These are phyloP conservation scores for Daldinia eschscholtzii DNA, from an alignment of 2,329 filamentous ascomycete species.

Conservation along the genomic window DNA sequence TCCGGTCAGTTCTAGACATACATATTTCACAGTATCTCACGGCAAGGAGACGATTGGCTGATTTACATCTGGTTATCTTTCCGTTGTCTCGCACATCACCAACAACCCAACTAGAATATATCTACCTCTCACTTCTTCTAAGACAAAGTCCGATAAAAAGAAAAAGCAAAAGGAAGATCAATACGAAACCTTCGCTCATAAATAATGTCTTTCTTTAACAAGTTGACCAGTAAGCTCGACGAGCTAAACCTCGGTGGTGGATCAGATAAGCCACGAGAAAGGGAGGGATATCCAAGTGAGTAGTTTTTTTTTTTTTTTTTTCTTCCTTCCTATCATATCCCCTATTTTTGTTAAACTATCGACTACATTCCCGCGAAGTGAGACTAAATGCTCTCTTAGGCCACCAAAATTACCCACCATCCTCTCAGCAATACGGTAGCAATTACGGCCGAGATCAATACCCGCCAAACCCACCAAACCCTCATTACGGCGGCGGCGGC, in stretches of 20 bases:
- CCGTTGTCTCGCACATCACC: not conserved
- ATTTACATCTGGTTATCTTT: not conserved
- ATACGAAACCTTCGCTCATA: not conserved
- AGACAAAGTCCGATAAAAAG: not conserved
- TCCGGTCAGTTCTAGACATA: not conserved
- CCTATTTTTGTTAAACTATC: not conserved
- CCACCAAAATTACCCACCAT: conserved; percentile 44
- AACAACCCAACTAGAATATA: not conserved
- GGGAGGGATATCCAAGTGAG: conserved; percentile 40
- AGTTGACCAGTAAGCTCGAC: conserved; percentile 51
- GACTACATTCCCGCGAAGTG: no score
- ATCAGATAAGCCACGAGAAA: conserved; percentile 44
- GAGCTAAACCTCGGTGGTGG: conserved; percentile 48
- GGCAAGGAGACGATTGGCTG: not conserved
- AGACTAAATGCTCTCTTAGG: conserved; percentile 33
- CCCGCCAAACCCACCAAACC: conserved; percentile 26
- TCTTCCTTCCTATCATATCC: not conserved
- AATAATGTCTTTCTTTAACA: conserved; percentile 52
- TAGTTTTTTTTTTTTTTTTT: not conserved
- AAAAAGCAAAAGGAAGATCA: not conserved
- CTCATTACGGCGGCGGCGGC: conserved; percentile 25
- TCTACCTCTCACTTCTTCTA: conserved; percentile 1
- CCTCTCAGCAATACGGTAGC: conserved; percentile 46
- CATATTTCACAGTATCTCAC: not conserved
- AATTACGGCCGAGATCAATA: conserved; percentile 20